Base-by-base conservation (phyloP, 768 basidiomycete genomes). In the Trametes villosa region DNA sequence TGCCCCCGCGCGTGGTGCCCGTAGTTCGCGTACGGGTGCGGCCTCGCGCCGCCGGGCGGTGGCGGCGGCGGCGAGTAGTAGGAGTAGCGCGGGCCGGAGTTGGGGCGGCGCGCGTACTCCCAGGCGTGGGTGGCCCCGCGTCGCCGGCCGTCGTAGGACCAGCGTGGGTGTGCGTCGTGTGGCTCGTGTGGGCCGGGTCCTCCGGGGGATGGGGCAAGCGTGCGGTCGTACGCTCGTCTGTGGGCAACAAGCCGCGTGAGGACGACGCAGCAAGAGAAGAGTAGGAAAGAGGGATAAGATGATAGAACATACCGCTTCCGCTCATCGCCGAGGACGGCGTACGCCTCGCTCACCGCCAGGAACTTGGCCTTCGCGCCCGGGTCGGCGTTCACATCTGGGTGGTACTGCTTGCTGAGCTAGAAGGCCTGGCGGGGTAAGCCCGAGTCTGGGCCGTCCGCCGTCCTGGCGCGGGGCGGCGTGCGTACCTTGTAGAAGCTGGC, bases 321-420 rank as follows among this genome's bases (percentile, higher is more conserved):
- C 53, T 81, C 79, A 47, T 83, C 76, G 8, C 78, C 76, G 9
- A 83, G 70, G 20, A 81, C 62, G 1, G 76, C 69, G 45, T 81
- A 83, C 2, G 81, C 81, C 50, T 81, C 82, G 63, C 79, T 82
- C 50, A 80, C 75, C 0, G 71, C 74, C 49, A 78, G 78, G 57
- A 81, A 83, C 49, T 70, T 81, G 55, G 72, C 69, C 55, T 73
- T 75, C 1, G 81, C 74, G 3, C 60, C 48, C 7, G 68, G 69
- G 51, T 82, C 80, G 38, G 72, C 69, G 53, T 73, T 73, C 9
- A 78, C 65, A 63, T 83, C 81, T 0, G 81, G 81, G 53, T 83
- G 82, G 49, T 75, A 74, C 60, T 70, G 62, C 60, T 83, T 83
- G 75, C 81, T 83, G 52, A 83, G 67, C 81, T 83, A 60, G 1